Conservation (phyloP, 1,139 yeast species). For the Nakaseomyces nivariensis region DNA sequence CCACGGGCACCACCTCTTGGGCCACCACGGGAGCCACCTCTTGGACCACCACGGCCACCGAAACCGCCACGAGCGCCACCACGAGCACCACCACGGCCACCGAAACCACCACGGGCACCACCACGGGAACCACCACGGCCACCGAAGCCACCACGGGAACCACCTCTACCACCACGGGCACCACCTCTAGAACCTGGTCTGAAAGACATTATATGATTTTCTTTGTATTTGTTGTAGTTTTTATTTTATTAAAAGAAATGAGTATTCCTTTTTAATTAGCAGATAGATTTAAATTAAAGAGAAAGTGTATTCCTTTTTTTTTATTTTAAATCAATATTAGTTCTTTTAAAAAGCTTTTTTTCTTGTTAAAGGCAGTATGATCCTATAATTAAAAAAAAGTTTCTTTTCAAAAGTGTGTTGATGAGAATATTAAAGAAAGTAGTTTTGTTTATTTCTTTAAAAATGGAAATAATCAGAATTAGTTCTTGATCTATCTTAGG, state of each 20-base stretch:
- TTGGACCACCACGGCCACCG: constrained; percentile 50
- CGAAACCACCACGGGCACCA: constrained; percentile 33
- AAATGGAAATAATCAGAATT: too few species aligned
- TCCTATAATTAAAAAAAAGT: neutral
- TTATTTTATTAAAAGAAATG: neutral
- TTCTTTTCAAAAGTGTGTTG: neutral
- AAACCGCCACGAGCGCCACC: constrained; percentile 44
- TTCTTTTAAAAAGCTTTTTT: too few species aligned
- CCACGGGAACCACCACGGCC: constrained; percentile 28
- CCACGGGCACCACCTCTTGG: constrained; percentile 72
- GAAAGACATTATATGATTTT: constrained; percentile 37
- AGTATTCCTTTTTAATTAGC: too few species aligned
- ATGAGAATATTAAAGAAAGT: too few species aligned
- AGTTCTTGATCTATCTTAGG: too few species aligned
- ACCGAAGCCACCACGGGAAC: constrained; percentile 22
- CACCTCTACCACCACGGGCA: constrained; percentile 17
- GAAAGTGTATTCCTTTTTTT: too few species aligned
- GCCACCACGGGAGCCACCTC: constrained; percentile 55
- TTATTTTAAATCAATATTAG: too few species aligned
- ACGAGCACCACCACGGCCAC: constrained; percentile 35
- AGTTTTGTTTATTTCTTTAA: too few species aligned
- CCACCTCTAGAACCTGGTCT: constrained; percentile 45
- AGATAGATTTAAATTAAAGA: too few species aligned
- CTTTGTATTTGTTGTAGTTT: constrained; percentile 6
- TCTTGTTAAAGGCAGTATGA: neutral